Evolutionary conservation across 106 monocot genomes (phyloP).

Genomic region (Xerophyta viscosa): DNA sequence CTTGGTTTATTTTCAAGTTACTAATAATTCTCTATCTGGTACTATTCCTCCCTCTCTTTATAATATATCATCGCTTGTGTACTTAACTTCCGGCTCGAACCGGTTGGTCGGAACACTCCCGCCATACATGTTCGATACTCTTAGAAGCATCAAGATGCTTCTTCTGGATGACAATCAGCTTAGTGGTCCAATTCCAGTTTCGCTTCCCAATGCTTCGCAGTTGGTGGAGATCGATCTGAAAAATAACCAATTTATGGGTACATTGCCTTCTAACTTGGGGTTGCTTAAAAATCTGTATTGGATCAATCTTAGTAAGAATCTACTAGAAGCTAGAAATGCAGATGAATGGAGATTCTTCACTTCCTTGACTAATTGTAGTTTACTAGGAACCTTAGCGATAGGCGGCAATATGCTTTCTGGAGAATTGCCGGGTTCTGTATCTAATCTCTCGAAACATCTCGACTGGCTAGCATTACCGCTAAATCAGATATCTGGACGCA

Average conservation of each 20-base stretch:
- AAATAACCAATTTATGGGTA: neutral
- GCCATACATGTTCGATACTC: neutral
- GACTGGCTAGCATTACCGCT: neutral
- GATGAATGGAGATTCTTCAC: slow-evolving; percentile 2
- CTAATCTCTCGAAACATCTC: neutral
- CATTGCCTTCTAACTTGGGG: neutral
- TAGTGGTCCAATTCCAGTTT: neutral
- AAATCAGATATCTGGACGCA: slow-evolving; percentile 5
- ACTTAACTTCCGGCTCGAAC: neutral
- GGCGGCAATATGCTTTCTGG: slow-evolving; percentile 1
- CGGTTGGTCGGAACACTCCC: slow-evolving; percentile 1
- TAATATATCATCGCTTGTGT: neutral
- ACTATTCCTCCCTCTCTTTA: neutral
- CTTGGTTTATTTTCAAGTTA: neutral
- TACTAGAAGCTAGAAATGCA: slow-evolving; percentile 1
- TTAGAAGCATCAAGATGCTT: neutral
- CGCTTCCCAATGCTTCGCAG: neutral
- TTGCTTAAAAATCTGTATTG: neutral
- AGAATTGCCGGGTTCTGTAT: neutral
- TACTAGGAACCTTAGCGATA: neutral
- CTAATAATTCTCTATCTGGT: neutral
- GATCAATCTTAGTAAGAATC: neutral
- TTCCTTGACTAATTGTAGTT: slow-evolving; percentile 8
- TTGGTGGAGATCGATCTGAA: neutral
- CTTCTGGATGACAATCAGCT: neutral